These are phyloP conservation scores for Debaryomycetaceae sp. DNA, from an alignment of 1,139 yeast species.

Conservation along the genomic window DNA sequence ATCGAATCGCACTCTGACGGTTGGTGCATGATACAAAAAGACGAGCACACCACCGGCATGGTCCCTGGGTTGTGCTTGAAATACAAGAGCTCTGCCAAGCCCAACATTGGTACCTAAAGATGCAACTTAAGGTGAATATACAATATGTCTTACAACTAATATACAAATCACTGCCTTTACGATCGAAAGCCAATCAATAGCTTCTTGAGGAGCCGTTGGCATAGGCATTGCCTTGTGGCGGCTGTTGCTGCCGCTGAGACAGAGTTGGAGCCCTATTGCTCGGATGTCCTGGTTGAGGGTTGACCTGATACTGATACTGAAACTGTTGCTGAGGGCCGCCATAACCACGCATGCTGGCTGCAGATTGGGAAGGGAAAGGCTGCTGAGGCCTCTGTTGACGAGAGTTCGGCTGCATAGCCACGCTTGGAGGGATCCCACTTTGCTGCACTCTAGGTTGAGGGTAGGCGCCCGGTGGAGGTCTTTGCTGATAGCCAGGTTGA, in stretches of 20 bases:
- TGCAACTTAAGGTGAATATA: not conserved
- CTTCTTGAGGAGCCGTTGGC: too few species aligned
- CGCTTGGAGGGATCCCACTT: conserved; percentile 12
- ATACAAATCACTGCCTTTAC: conserved; percentile 4
- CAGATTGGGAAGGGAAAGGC: conserved; percentile 12
- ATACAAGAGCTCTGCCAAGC: conserved; percentile 6
- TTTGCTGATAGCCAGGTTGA: not conserved
- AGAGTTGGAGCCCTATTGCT: too few species aligned
- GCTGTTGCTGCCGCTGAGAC: conserved; percentile 4
- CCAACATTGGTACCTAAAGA: not conserved
- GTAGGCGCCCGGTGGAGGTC: too few species aligned
- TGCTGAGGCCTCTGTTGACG: conserved; percentile 10
- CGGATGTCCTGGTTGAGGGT: too few species aligned
- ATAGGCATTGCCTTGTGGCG: conserved; percentile 7
- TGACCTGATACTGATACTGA: conserved; percentile 13
- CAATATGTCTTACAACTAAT: conserved; percentile 5
- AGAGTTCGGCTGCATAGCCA: conserved; percentile 6
- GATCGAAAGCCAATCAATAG: too few species aligned
- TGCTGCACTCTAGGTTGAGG: conserved; percentile 7
- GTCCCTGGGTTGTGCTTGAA: conserved; percentile 31
- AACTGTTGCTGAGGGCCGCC: conserved; percentile 8
- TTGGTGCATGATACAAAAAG: conserved; percentile 31
- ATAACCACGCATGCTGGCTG: conserved; percentile 12
- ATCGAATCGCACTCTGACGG: conserved; percentile 32
- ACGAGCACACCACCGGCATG: conserved; percentile 22